Percentiles rank a stretch among this genome's conserved stretches.
Conservation (phyloP, 164 flowering plant genomes). For the Nymphaea thermarum region DNA sequence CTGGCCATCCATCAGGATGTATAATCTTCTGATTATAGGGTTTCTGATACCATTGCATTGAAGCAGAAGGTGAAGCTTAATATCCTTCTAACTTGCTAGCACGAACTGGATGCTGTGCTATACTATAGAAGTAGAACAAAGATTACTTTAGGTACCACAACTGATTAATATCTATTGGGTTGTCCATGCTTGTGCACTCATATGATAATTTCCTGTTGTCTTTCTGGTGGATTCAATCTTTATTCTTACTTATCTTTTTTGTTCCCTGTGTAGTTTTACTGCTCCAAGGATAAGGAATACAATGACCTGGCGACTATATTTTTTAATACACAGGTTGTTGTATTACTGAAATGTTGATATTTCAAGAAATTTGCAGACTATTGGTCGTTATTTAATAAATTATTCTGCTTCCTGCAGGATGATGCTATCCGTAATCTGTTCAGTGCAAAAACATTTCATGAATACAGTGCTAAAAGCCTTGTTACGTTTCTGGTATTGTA, state of each 20-base stretch:
- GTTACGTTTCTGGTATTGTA: constrained; percentile 75
- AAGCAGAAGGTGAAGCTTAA: too few species aligned
- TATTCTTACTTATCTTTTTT: background rate
- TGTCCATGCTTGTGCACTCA: too few species aligned
- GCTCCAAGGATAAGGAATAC: constrained; percentile 70
- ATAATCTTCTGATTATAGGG: too few species aligned
- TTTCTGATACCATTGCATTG: too few species aligned
- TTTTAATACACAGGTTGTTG: constrained; percentile 88
- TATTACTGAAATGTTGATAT: background rate
- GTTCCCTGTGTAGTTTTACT: constrained; percentile 53
- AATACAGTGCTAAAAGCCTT: constrained; percentile 86
- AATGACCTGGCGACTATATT: constrained; percentile 98
- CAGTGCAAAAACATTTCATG: constrained; percentile 95
- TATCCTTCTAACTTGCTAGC: too few species aligned
- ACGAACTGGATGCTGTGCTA: too few species aligned
- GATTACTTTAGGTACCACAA: too few species aligned
- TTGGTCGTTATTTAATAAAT: background rate
- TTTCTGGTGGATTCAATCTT: too few species aligned
- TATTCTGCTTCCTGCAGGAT: constrained; percentile 47
- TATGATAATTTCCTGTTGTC: too few species aligned
- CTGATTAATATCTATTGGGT: too few species aligned
- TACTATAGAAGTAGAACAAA: too few species aligned
- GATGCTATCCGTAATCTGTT: constrained; percentile 96
- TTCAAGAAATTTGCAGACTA: background rate
- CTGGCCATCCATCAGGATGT: too few species aligned